These are phyloP conservation scores for Ganoderma meredithae DNA, from an alignment of 1,284 basidiomycete genomes.

Conservation along the genomic window DNA sequence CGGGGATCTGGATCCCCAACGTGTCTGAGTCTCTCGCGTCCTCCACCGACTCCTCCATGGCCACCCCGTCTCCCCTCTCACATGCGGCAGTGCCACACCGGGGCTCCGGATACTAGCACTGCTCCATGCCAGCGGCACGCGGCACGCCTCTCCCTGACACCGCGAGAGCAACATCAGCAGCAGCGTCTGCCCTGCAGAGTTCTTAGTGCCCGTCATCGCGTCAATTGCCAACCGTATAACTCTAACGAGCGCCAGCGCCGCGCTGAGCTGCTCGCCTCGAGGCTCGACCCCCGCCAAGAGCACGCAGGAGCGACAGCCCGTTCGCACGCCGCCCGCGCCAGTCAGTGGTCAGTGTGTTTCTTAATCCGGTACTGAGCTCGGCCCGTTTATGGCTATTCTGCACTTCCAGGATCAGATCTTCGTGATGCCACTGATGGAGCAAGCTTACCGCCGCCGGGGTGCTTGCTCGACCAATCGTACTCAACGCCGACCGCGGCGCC, in stretches of 20 bases:
- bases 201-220: no score
- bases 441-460: not conserved
- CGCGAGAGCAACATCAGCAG: no score
- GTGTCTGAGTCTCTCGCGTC: not conserved
- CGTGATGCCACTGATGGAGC: not conserved
- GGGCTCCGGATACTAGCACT: not conserved
- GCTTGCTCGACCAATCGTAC: not conserved
- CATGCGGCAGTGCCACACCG: constrained; percentile 10
- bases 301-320: no score
- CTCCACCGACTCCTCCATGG: not conserved
- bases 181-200: no score
- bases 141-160: not conserved
- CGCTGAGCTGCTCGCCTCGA: no score
- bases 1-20: not conserved
- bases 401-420: not conserved
- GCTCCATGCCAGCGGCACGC: constrained; percentile 1
- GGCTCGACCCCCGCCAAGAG: no score
- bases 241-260: no score
- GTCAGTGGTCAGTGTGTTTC: no score
- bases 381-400: not conserved
- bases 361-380: no score
- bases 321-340: not conserved
- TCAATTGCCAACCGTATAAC: no score
- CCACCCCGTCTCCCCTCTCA: not conserved
- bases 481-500: not conserved